phyloP scores from a whole-genome alignment of 139 green algal genomes.

The Spirogloea muscicola region DNA sequence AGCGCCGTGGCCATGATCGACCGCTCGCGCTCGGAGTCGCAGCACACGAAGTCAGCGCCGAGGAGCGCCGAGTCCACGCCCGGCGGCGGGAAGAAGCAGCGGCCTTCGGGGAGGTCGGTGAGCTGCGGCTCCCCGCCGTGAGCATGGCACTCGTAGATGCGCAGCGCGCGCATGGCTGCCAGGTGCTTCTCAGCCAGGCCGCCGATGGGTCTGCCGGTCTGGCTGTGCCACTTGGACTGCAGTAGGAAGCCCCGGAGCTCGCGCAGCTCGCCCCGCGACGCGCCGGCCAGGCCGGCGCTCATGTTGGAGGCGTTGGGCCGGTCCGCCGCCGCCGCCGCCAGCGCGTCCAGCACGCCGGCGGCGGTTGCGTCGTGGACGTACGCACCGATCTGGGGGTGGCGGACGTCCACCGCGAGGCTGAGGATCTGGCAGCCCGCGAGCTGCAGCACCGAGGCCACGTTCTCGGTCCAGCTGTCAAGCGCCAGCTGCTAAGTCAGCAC shows the following conservation, averaged over 20 bases:
- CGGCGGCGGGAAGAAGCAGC: constrained; percentile 51
- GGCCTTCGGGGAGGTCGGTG: background rate
- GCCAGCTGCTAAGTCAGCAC: too few species aligned
- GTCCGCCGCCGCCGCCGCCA: constrained; percentile 41
- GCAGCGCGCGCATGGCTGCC: constrained; percentile 51
- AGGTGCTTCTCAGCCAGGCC: constrained; percentile 36
- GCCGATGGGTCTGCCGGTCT: background rate
- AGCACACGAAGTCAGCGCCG: constrained; percentile 42
- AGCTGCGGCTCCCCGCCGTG: constrained; percentile 4
- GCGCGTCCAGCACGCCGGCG: constrained; percentile 56
- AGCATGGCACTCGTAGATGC: constrained; percentile 62
- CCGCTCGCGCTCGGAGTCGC: constrained; percentile 49
- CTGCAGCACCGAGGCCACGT: constrained; percentile 48
- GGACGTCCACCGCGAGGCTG: constrained; percentile 17
- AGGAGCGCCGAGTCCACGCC: constrained; percentile 53
- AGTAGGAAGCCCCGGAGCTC: constrained; percentile 65
- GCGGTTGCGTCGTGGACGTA: constrained; percentile 54
- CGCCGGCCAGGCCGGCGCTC: background rate
- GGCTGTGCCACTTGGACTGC: constrained; percentile 59
- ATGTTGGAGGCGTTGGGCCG: background rate
- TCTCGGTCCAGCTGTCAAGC: constrained; percentile 62
- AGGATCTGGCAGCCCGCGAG: constrained; percentile 55
- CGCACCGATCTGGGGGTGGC: constrained; percentile 21
- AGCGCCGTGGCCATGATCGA: constrained; percentile 49
- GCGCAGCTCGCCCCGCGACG: constrained; percentile 48